phyloP scores from a whole-genome alignment of 306 rosid genomes.

The Mimosa bimucronata region DNA sequence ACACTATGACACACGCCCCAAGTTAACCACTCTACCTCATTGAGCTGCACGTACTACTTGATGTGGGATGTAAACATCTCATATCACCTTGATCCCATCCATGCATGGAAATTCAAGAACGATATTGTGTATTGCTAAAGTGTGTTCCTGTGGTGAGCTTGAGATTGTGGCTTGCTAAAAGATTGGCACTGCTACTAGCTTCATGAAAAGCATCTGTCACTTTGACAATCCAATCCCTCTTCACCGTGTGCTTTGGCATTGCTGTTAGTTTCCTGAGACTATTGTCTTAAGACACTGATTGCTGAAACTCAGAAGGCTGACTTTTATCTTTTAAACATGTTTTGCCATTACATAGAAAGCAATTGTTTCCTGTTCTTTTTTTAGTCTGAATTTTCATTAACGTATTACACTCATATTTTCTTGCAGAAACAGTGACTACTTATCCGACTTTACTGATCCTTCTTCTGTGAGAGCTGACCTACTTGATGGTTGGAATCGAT shows the following conservation, averaged over 20 bases:
- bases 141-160: not conserved
- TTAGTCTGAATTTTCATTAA: not conserved
- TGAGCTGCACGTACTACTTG: not conserved
- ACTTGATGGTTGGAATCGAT: constrained; percentile 14
- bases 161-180: not conserved
- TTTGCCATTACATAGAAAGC: not conserved
- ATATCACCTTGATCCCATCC: not conserved
- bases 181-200: not conserved
- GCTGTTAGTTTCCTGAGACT: not conserved
- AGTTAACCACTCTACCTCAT: not conserved
- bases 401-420: constrained; percentile 1
- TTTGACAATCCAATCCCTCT: not conserved
- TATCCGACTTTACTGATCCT: not conserved
- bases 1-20: not conserved
- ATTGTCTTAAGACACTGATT: not conserved
- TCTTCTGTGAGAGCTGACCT: constrained; percentile 12
- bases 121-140: not conserved
- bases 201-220: not conserved
- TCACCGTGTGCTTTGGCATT: not conserved
- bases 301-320: not conserved
- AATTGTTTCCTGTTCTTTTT: not conserved
- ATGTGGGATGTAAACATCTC: not conserved
- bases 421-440: constrained; percentile 9
- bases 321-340: not conserved
- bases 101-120: not conserved